Percentiles rank a stretch among this genome's conserved stretches.
These are phyloP conservation scores for Polygonum maritimum DNA, from an alignment of 148 eudicot species.

Conservation along the genomic window DNA sequence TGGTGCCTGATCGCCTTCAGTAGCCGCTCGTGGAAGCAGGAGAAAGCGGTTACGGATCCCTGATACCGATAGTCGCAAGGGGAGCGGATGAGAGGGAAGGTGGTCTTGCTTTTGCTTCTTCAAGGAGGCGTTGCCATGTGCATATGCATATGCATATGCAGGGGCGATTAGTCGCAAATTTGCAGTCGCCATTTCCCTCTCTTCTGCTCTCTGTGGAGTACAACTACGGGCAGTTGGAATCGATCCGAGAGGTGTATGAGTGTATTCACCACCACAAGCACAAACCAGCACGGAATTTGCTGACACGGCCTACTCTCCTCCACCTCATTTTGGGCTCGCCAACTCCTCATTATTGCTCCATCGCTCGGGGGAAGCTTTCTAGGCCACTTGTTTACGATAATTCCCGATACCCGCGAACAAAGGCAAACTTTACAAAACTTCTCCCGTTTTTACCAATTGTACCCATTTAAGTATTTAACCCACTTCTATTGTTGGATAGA, in stretches of 20 bases:
- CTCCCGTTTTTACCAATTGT: background rate
- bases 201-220: background rate
- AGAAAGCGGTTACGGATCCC: slow-evolving; percentile 2
- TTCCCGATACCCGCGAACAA: background rate
- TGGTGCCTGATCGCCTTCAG: background rate
- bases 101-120: slow-evolving; percentile 3
- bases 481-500: background rate
- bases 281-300: background rate
- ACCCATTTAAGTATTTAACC: background rate
- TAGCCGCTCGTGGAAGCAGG: background rate
- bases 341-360: background rate
- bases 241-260: too few species aligned
- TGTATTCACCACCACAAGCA: background rate
- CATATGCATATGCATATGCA: background rate
- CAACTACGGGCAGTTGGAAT: too few species aligned
- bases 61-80: background rate
- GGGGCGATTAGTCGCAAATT: background rate
- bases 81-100: background rate
- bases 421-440: background rate
- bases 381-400: slow-evolving; percentile 3
- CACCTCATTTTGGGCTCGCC: slow-evolving; percentile 4
- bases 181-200: slow-evolving; percentile 5
- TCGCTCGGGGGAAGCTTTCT: background rate
- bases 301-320: slow-evolving; percentile 9
- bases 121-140: background rate